These are phyloP conservation scores for Suhomyces anneliseae DNA, from an alignment of 1,139 yeast species.

Conservation along the genomic window DNA sequence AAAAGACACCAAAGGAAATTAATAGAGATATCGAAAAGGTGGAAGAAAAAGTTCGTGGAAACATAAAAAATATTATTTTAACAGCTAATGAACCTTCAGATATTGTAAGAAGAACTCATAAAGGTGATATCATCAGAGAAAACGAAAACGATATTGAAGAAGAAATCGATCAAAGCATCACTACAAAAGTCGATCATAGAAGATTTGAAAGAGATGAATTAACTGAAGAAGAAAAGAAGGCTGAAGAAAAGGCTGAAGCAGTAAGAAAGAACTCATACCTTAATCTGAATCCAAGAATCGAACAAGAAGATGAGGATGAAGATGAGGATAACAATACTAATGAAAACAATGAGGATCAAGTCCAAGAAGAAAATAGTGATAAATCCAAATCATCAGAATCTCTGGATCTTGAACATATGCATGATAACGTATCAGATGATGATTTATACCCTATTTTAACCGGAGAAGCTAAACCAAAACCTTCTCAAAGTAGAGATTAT, in stretches of 20 bases:
- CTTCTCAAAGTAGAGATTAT: not conserved
- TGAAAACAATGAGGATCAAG: conserved; percentile 9
- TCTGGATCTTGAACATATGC: conserved; percentile 11
- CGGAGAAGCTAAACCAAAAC: not conserved
- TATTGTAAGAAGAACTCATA: conserved; percentile 70
- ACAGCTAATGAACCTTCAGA: conserved; percentile 19
- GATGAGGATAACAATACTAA: conserved; percentile 17
- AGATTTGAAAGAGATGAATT: conserved; percentile 25
- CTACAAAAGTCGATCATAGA: conserved; percentile 46
- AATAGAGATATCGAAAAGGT: conserved; percentile 71
- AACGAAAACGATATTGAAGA: conserved; percentile 28
- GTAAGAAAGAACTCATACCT: conserved; percentile 10
- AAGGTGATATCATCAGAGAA: conserved; percentile 68
- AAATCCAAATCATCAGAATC: conserved; percentile 9
- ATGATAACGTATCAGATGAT: conserved; percentile 9
- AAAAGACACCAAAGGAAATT: conserved; percentile 61
- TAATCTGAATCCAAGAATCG: conserved; percentile 18
- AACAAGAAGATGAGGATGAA: conserved; percentile 22
- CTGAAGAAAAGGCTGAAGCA: conserved; percentile 1
- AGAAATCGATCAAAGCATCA: conserved; percentile 34
- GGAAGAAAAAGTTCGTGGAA: conserved; percentile 65
- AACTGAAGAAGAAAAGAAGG: conserved; percentile 1
- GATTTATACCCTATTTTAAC: conserved; percentile 9
- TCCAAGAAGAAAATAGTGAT: conserved; percentile 1
- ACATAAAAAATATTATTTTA: conserved; percentile 19